phyloP scores from a whole-genome alignment of 768 basidiomycete species.

The Melanogaster broomeanus region DNA sequence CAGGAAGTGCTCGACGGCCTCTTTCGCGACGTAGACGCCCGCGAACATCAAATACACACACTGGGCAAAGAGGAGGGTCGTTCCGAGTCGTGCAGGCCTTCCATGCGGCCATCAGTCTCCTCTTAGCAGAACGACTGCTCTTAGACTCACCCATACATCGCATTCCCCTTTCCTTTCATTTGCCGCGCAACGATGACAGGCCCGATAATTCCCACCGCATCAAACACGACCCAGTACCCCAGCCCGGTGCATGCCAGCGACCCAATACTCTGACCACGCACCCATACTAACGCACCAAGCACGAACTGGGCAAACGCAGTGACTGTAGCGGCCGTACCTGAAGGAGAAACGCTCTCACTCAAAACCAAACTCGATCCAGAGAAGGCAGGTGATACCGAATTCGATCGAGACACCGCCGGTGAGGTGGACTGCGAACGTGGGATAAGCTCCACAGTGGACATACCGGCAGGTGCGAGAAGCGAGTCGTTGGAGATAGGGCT shows the following conservation, averaged over 20 bases:
- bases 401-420: constrained; percentile 14
- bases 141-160: constrained; percentile 63
- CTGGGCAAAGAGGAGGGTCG: constrained; percentile 82
- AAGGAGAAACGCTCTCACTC: constrained; percentile 17
- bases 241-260: constrained; percentile 87
- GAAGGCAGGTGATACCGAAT: constrained; percentile 5
- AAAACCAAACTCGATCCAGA: neutral
- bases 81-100: constrained; percentile 68
- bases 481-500: constrained; percentile 45
- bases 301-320: constrained; percentile 50
- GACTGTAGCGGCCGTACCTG: constrained; percentile 21
- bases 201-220: constrained; percentile 77
- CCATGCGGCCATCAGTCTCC: neutral
- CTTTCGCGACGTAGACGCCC: constrained; percentile 94
- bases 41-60: constrained; percentile 93
- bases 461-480: constrained; percentile 2
- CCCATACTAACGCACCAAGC: constrained; percentile 81
- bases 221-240: constrained; percentile 97
- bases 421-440: constrained; percentile 27
- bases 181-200: constrained; percentile 33
- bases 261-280: constrained; percentile 83
- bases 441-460: constrained; percentile 9
- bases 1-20: constrained; percentile 90
- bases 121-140: constrained; percentile 18
- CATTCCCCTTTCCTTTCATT: constrained; percentile 33